Conservation (phyloP, 2,329 filamentous ascomycete species). For the Akanthomyces dipterigenus region DNA sequence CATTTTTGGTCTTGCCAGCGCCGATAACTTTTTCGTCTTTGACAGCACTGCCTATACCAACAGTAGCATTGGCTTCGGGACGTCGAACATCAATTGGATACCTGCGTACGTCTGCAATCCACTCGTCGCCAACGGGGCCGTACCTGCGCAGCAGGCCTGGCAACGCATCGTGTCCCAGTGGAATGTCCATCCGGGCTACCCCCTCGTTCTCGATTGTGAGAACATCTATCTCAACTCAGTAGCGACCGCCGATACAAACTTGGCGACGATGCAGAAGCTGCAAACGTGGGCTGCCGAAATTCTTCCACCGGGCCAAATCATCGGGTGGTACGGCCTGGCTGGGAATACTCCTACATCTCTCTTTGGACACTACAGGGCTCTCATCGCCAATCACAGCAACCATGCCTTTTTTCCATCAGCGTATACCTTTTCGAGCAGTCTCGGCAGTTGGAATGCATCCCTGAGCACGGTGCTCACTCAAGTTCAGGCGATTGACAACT, state of each 20-base stretch:
- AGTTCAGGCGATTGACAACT: conserved; percentile 1
- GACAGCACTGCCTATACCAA: conserved; percentile 11
- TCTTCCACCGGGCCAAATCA: conserved; percentile 8
- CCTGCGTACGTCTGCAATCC: conserved; percentile 9
- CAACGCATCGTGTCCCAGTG: conserved; percentile 7
- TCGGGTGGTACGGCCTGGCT: conserved; percentile 12
- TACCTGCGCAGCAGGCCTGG: conserved; percentile 2
- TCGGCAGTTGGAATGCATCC: not conserved
- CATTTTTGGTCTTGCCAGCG: not conserved
- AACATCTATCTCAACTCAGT: conserved; percentile 2
- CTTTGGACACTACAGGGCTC: conserved; percentile 1
- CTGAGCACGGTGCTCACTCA: not conserved
- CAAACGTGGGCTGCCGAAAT: conserved; percentile 11
- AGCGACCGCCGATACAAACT: conserved; percentile 6
- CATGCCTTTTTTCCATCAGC: conserved; percentile 12
- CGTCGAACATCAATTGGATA: conserved; percentile 12
- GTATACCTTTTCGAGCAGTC: conserved; percentile 3
- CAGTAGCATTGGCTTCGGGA: conserved; percentile 9
- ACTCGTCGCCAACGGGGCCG: not conserved
- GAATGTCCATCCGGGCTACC: conserved; percentile 5
- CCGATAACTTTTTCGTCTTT: conserved; percentile 6
- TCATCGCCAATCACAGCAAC: conserved; percentile 9
- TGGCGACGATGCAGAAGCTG: conserved; percentile 6
- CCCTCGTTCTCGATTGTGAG: conserved; percentile 12
- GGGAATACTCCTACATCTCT: conserved; percentile 1